Evolutionary conservation across 768 basidiomycete species (phyloP).

Genomic region (Clavulina sp.): DNA sequence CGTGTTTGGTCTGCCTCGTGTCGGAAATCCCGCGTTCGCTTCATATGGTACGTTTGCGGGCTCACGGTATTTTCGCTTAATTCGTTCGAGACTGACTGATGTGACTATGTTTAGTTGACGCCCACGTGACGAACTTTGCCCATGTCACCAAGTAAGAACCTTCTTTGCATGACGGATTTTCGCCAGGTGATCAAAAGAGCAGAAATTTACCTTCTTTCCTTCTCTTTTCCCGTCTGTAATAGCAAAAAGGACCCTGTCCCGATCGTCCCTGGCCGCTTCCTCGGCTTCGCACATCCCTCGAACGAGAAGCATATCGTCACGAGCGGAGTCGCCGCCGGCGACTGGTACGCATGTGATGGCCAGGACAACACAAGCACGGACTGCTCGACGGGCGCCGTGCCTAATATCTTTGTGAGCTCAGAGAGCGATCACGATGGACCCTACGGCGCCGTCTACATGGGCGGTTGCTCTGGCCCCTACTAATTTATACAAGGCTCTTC

Average conservation of each 20-base stretch:
- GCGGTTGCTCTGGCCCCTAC: too few relatives aligned
- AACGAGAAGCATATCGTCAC: conserved; percentile 2
- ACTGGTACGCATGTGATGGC: conserved; percentile 8
- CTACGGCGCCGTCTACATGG: neutral
- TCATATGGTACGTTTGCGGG: neutral
- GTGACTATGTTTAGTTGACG: conserved; percentile 6
- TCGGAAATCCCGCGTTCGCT: conserved; percentile 6
- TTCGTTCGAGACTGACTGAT: too few relatives aligned
- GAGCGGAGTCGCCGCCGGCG: neutral
- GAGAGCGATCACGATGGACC: conserved; percentile 1
- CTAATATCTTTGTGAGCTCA: conserved; percentile 3
- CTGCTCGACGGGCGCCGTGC: conserved; percentile 8
- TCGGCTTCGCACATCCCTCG: neutral
- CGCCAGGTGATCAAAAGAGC: neutral
- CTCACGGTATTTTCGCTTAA: too few relatives aligned
- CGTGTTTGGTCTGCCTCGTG: conserved; percentile 19
- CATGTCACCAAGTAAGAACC: conserved; percentile 22
- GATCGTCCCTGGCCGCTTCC: neutral
- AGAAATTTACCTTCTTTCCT: neutral
- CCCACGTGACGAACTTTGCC: conserved; percentile 3
- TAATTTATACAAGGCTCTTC: too few relatives aligned
- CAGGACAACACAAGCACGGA: conserved; percentile 6
- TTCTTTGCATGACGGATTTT: too few relatives aligned
- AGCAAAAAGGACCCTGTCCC: neutral
- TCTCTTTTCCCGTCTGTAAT: neutral